phyloP scores from a whole-genome alignment of 164 flowering plant genomes.

The Chimonanthus salicifolius region DNA sequence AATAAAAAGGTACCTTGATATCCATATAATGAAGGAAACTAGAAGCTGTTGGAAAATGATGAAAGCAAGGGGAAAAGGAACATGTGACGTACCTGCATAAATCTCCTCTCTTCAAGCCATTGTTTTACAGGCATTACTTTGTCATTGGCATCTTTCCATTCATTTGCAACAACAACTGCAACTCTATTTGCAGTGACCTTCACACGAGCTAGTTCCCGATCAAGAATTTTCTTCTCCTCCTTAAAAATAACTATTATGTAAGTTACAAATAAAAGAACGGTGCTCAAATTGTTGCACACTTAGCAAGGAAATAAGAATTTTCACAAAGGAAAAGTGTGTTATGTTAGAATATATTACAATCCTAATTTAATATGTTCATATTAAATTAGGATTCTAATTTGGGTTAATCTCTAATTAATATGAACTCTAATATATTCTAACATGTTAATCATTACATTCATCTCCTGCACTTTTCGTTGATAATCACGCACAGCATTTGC shows the following conservation, averaged over 20 bases:
- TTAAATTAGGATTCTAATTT: too few species aligned
- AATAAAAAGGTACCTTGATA: neutral
- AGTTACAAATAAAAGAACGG: neutral
- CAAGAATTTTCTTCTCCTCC: constrained; percentile 70
- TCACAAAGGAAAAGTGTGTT: neutral
- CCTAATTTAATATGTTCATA: too few species aligned
- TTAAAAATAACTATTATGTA: constrained; percentile 14
- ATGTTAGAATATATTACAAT: too few species aligned
- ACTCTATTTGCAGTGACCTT: constrained; percentile 77
- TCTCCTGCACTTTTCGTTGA: constrained; percentile 65
- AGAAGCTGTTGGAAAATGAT: too few species aligned
- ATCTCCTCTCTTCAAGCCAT: constrained; percentile 74
- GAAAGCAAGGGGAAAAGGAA: constrained; percentile 1
- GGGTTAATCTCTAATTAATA: too few species aligned
- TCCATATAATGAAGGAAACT: too few species aligned
- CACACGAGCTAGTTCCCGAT: constrained; percentile 77
- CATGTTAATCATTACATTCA: constrained; percentile 40
- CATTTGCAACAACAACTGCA: constrained; percentile 81
- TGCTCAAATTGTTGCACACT: neutral
- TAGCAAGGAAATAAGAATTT: neutral
- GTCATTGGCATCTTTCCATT: constrained; percentile 84
- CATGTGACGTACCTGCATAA: constrained; percentile 46
- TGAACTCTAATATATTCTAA: too few species aligned
- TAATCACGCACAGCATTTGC: constrained; percentile 78
- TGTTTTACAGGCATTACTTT: constrained; percentile 92